Percentiles rank a stretch among this genome's conserved stretches.
phyloP scores from a whole-genome alignment of 1,139 yeast species.

The Sugiyamaella xylanicola region DNA sequence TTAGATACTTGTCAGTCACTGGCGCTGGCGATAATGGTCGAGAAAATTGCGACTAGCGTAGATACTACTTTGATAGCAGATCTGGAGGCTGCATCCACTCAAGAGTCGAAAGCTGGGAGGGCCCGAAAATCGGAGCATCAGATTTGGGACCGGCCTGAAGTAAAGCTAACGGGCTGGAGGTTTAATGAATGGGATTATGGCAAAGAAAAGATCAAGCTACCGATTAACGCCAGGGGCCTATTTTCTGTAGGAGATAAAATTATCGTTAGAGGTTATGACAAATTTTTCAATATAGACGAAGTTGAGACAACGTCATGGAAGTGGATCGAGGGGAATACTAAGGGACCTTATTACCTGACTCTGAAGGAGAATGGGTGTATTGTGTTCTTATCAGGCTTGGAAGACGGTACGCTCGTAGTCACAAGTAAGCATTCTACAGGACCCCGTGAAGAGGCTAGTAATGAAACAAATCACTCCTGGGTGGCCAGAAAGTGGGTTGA shows the following conservation, averaged over 20 bases:
- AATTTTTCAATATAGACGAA: constrained; percentile 85
- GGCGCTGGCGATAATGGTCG: background rate
- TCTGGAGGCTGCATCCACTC: constrained; percentile 1
- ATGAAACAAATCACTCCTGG: constrained; percentile 65
- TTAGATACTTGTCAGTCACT: no score
- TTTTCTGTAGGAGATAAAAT: constrained; percentile 62
- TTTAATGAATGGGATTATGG: constrained; percentile 89
- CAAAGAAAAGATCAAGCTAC: constrained; percentile 55
- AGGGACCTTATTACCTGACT: constrained; percentile 80
- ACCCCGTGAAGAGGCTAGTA: constrained; percentile 48
- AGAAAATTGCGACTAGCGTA: background rate
- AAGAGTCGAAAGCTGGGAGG: constrained; percentile 27
- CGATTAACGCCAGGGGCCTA: constrained; percentile 81
- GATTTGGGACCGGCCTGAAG: constrained; percentile 38
- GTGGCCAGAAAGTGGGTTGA: constrained; percentile 67
- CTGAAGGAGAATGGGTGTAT: constrained; percentile 95
- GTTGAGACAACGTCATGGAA: constrained; percentile 54
- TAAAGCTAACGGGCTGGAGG: constrained; percentile 60
- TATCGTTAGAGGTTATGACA: constrained; percentile 87
- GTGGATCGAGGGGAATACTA: constrained; percentile 50
- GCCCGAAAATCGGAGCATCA: constrained; percentile 31
- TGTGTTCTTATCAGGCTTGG: constrained; percentile 74
- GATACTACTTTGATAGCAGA: constrained; percentile 4
- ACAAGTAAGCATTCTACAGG: constrained; percentile 94
- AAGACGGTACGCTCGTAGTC: constrained; percentile 70